A percentile compares a stretch with the other conserved stretches of the same genome.
phyloP scores from a whole-genome alignment of 179 eudicot species.

The Corrigiola litoralis region DNA sequence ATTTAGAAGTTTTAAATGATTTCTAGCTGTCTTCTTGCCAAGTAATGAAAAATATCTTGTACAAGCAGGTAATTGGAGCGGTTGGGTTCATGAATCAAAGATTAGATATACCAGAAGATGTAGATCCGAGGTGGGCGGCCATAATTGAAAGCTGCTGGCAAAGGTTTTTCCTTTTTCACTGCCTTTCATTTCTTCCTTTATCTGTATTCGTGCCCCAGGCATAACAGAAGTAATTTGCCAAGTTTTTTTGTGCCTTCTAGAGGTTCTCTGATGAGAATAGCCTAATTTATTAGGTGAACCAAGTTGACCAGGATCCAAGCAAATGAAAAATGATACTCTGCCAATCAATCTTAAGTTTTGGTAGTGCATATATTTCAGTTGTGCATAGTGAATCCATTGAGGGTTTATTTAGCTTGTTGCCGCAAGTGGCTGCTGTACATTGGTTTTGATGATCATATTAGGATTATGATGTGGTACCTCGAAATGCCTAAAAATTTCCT shows the following conservation, averaged over 20 bases:
- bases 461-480: background rate
- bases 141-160: conserved; percentile 89
- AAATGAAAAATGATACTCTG: background rate
- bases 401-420: too few species aligned
- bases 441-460: background rate
- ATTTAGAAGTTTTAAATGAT: background rate
- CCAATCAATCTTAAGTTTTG: too few species aligned
- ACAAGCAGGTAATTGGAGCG: conserved; percentile 81
- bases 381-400: too few species aligned
- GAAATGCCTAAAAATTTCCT: background rate
- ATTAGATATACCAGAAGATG: conserved; percentile 75
- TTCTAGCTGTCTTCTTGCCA: background rate
- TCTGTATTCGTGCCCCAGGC: background rate
- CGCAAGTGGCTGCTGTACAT: too few species aligned
- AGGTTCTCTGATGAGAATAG: background rate
- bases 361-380: too few species aligned
- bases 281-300: background rate
- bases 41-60: background rate
- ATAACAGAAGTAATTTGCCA: background rate
- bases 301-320: background rate
- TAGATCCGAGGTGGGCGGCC: conserved; percentile 78
- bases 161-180: conserved; percentile 40
- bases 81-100: conserved; percentile 97
- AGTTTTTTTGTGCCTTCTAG: background rate
- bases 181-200: background rate